These are phyloP conservation scores for Nakataea oryzae DNA, from an alignment of 2,329 filamentous ascomycete species.

Conservation along the genomic window DNA sequence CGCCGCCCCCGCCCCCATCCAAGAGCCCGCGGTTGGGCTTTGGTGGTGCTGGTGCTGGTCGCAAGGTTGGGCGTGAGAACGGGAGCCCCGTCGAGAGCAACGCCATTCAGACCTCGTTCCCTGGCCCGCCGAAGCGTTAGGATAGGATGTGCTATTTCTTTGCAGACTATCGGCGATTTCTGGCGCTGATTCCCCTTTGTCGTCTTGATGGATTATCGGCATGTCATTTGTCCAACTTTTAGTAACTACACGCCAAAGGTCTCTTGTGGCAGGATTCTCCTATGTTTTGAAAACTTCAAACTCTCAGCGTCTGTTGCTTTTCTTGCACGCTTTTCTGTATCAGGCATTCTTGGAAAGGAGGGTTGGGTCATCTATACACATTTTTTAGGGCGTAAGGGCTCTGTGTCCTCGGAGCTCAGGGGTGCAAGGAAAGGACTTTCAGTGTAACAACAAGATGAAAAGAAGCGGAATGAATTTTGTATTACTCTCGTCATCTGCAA, in stretches of 20 bases:
- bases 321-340: neutral
- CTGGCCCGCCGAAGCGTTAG: slow-evolving; percentile 20
- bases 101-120: slow-evolving; percentile 27
- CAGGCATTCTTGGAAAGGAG: neutral
- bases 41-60: too few species aligned
- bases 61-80: neutral
- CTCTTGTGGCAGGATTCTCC: too few species aligned
- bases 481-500: too few species aligned
- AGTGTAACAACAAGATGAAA: neutral
- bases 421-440: neutral
- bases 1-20: slow-evolving; percentile 16
- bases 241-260: neutral
- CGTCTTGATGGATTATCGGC: neutral
- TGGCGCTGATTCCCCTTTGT: neutral
- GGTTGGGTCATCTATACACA: neutral
- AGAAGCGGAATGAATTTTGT: neutral
- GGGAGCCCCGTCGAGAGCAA: slow-evolving; percentile 23
- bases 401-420: neutral
- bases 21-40: slow-evolving; percentile 10
- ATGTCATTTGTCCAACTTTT: neutral
- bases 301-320: neutral
- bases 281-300: neutral
- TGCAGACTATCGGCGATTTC: neutral
- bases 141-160: neutral
- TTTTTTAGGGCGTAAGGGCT: neutral